Evolutionary conservation across 2,329 filamentous ascomycete genomes (phyloP).

Genomic region (Ceratocystis colombiana): DNA sequence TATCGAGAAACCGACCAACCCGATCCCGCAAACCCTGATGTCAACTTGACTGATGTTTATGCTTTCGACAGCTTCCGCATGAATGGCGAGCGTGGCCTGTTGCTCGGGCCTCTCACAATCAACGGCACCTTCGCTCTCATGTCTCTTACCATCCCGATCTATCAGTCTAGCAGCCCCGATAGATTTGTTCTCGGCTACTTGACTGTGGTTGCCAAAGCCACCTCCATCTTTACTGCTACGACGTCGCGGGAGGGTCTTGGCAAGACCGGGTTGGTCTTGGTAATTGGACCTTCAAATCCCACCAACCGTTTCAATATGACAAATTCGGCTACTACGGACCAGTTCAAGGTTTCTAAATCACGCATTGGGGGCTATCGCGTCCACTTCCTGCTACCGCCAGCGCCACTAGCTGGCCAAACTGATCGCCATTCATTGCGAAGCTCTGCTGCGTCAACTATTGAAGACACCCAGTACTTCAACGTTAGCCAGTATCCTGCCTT

Average conservation of each 20-base stretch:
- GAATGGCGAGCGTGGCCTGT: slow-evolving; percentile 46
- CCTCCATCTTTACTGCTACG: slow-evolving; percentile 52
- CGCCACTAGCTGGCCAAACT: slow-evolving; percentile 32
- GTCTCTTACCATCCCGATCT: slow-evolving; percentile 71
- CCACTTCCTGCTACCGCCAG: slow-evolving; percentile 52
- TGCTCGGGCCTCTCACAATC: slow-evolving; percentile 64
- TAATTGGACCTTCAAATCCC: slow-evolving; percentile 56
- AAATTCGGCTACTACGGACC: slow-evolving; percentile 40
- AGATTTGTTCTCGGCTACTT: slow-evolving; percentile 62
- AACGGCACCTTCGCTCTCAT: slow-evolving; percentile 66
- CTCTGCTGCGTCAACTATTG: slow-evolving; percentile 18
- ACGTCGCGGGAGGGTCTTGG: slow-evolving; percentile 60
- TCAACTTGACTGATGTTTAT: slow-evolving; percentile 28
- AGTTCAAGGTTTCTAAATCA: slow-evolving; percentile 29
- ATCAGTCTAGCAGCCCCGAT: slow-evolving; percentile 30
- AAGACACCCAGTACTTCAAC: slow-evolving; percentile 39
- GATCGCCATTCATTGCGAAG: slow-evolving; percentile 43
- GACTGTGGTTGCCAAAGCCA: slow-evolving; percentile 64
- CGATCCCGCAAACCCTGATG: slow-evolving; percentile 37
- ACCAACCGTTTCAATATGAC: slow-evolving; percentile 55
- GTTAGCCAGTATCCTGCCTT: slow-evolving; percentile 55
- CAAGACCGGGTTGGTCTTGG: slow-evolving; percentile 55
- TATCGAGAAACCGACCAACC: slow-evolving; percentile 42
- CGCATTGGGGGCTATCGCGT: slow-evolving; percentile 32
- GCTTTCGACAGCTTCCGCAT: slow-evolving; percentile 43